Conservation (phyloP, 2,329 filamentous ascomycete genomes). For the Pseudogymnoascus sp. region DNA sequence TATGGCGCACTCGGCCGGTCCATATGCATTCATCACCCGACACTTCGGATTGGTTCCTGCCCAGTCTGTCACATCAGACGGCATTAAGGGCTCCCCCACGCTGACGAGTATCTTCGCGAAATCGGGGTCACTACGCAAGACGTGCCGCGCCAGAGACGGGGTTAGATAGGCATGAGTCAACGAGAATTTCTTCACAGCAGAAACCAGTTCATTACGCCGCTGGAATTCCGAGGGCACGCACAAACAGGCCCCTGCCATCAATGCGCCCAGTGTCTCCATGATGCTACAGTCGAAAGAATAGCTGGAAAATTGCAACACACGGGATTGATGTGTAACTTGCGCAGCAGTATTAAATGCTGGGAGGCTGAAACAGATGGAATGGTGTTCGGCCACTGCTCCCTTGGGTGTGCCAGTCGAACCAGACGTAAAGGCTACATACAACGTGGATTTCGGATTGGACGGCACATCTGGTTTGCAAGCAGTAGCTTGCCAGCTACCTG, state of each 20-base stretch:
- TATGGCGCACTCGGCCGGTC: constrained; percentile 62
- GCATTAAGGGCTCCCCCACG: constrained; percentile 77
- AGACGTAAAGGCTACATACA: constrained; percentile 30
- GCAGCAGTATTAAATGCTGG: constrained; percentile 21
- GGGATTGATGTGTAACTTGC: constrained; percentile 32
- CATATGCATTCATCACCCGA: constrained; percentile 49
- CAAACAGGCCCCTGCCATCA: constrained; percentile 32
- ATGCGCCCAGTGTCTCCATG: constrained; percentile 4
- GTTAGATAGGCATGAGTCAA: constrained; percentile 34
- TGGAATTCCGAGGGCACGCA: constrained; percentile 57
- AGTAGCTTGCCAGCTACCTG: not conserved
- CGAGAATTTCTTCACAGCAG: constrained; percentile 50
- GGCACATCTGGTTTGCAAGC: not conserved
- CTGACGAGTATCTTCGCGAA: constrained; percentile 64
- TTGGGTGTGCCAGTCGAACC: constrained; percentile 44
- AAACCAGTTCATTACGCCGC: constrained; percentile 65
- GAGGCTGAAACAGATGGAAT: constrained; percentile 16
- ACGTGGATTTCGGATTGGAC: not conserved
- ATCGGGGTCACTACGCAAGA: constrained; percentile 77
- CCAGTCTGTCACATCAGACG: constrained; percentile 39
- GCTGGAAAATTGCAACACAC: constrained; percentile 30
- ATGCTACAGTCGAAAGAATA: constrained; percentile 10
- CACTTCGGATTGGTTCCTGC: constrained; percentile 19
- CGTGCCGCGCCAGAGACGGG: constrained; percentile 62
- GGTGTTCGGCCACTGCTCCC: constrained; percentile 34